Conservation (phyloP, 2,329 filamentous ascomycete genomes). For the Neodidymelliopsis sp. region DNA sequence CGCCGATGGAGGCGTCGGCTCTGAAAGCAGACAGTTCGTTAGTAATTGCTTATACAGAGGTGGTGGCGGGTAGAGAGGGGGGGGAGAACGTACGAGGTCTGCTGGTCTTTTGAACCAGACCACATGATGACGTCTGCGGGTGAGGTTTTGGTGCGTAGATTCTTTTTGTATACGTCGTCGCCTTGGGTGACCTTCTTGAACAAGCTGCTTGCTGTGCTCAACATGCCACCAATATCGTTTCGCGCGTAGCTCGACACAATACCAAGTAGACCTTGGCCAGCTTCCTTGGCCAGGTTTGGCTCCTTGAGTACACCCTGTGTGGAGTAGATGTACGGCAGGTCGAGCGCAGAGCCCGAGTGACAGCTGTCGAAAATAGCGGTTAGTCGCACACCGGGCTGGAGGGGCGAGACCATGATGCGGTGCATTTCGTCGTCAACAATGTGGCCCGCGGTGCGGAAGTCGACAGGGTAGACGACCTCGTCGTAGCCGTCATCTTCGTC, state of each 20-base stretch:
- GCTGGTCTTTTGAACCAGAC: constrained; percentile 94
- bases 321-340: constrained; percentile 81
- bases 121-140: constrained; percentile 97
- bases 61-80: not conserved
- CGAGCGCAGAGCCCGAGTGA: constrained; percentile 79
- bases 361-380: constrained; percentile 85
- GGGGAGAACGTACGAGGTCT: constrained; percentile 77
- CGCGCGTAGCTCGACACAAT: constrained; percentile 80
- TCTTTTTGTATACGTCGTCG: constrained; percentile 79
- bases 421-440: constrained; percentile 88
- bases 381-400: constrained; percentile 82
- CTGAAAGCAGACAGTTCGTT: constrained; percentile 55
- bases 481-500: constrained; percentile 85
- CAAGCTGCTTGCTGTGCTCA: constrained; percentile 79
- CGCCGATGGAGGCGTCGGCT: constrained; percentile 86
- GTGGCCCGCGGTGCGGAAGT: constrained; percentile 79
- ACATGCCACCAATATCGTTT: constrained; percentile 83
- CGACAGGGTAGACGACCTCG: constrained; percentile 84
- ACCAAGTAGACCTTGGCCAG: constrained; percentile 73
- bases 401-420: constrained; percentile 76
- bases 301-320: constrained; percentile 83
- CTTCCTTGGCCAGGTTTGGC: constrained; percentile 81
- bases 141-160: constrained; percentile 87
- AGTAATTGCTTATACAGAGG: not conserved
- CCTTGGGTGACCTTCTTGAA: constrained; percentile 87